Evolutionary conservation across 2,329 filamentous ascomycete species (phyloP).

Genomic region (Pseudogymnoascus sp.): DNA sequence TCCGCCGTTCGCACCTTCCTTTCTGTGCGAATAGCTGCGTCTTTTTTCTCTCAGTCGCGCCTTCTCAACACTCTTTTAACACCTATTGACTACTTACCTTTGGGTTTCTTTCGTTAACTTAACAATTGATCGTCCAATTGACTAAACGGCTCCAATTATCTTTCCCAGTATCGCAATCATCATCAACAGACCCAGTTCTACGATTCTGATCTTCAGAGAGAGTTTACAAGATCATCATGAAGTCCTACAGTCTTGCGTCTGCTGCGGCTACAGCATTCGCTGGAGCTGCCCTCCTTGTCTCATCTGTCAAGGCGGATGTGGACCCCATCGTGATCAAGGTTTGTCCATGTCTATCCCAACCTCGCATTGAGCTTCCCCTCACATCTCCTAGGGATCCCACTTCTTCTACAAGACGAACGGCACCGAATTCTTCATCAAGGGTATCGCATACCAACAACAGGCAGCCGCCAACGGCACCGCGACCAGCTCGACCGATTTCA

Average conservation of each 20-base stretch:
- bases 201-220: not conserved
- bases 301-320: slow-evolving; percentile 43
- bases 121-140: not conserved
- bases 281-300: slow-evolving; percentile 42
- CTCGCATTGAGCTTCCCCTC: not conserved
- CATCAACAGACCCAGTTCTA: not conserved
- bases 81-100: not conserved
- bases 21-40: not conserved
- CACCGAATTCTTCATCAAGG: slow-evolving; percentile 85
- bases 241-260: slow-evolving; percentile 37
- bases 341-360: slow-evolving; percentile 6
- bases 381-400: slow-evolving; percentile 25
- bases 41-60: not conserved
- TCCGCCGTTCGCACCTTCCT: not conserved
- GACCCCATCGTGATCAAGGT: slow-evolving; percentile 43
- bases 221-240: slow-evolving; percentile 37
- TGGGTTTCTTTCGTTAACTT: not conserved
- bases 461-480: slow-evolving; percentile 43
- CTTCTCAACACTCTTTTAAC: slow-evolving; percentile 1
- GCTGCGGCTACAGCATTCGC: slow-evolving; percentile 33
- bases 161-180: slow-evolving; percentile 5
- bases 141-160: not conserved
- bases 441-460: slow-evolving; percentile 91
- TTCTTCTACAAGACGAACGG: slow-evolving; percentile 41
- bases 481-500: slow-evolving; percentile 49